Base-by-base conservation (phyloP, 1,284 basidiomycete species). In the Leucoagaricus sp. region DNA sequence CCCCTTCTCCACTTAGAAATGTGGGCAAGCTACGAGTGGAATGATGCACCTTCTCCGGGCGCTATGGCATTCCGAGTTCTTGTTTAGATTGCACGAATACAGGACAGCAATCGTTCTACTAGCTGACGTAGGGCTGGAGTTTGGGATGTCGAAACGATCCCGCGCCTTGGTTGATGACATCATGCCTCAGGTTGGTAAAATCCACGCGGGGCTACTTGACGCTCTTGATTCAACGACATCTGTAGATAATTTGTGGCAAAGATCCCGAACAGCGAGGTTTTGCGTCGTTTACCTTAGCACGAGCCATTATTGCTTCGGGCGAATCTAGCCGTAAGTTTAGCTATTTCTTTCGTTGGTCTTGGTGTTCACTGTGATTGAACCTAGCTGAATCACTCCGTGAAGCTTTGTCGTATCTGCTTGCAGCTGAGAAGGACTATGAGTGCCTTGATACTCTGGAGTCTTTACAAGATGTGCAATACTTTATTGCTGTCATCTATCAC, bases 51-150 rank as follows among this genome's bases (percentile, higher is more conserved):
- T 93, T 21, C 72, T 93, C 33, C 84, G 79, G 53, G 83, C 86
- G 2, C 67, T 92, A 23, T 93, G 91, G 89, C 80, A 89, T 59
- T 81, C 89, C 0, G 91, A 93, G 67, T 93, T 90, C 66, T 80
- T 90, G 59, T 82, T 85, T 54, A 81, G 85, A 53, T 82, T 85
- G 64, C 75, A 79, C 15, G 67, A 83, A 41, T 90, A 93, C 66
- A 77, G 90, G 52, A 82, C 83, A 2, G 86, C 81, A 0, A 77
- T 86, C 19, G 77, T 88, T 55, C 67, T 93, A 29, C 78, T 93
- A 6, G 90, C 91, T 2, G 91, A 93, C 64, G 72, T 90, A 55
- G 83, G 84, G 4, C 72, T 92, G 17, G 87, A 91, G 63, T 87
- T 89, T 66, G 86, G 84, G 13, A 83, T 93, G 81, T 81, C 87